A percentile compares a stretch with the other conserved stretches of the same genome.
These are phyloP conservation scores for Coemansia sp. DNA, from an alignment of 192 early-diverging fungal species.

Conservation along the genomic window DNA sequence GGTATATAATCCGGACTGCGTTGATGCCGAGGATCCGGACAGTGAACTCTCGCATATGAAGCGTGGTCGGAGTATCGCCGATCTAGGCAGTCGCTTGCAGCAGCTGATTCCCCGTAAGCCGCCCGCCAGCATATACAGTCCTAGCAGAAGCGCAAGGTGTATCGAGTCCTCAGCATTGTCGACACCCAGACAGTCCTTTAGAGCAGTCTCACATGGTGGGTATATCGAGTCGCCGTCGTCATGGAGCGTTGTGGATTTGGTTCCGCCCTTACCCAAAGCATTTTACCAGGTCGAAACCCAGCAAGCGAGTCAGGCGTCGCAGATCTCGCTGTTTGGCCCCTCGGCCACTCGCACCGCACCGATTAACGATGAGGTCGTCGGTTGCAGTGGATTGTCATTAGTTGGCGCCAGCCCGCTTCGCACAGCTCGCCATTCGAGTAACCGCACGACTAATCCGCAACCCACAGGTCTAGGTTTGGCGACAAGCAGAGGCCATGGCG, in stretches of 20 bases:
- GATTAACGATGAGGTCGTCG: not conserved
- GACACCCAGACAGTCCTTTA: not conserved
- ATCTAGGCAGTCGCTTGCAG: slow-evolving; percentile 38
- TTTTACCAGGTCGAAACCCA: not conserved
- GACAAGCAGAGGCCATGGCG: slow-evolving; percentile 5
- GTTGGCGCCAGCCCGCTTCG: not conserved
- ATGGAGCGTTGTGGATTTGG: slow-evolving; percentile 26
- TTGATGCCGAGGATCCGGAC: not conserved
- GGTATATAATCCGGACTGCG: not conserved
- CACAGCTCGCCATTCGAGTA: slow-evolving; percentile 7
- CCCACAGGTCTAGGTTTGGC: not conserved
- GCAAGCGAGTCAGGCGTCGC: slow-evolving; percentile 12
- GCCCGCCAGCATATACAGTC: slow-evolving; percentile 7
- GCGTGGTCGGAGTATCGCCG: slow-evolving; percentile 37
- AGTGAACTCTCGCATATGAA: slow-evolving; percentile 12
- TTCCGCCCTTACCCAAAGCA: slow-evolving; percentile 22
- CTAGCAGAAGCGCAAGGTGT: slow-evolving; percentile 3
- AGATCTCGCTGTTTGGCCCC: slow-evolving; percentile 19
- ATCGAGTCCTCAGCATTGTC: slow-evolving; percentile 6
- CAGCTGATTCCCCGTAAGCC: slow-evolving; percentile 47
- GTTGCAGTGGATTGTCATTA: not conserved
- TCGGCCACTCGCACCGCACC: slow-evolving; percentile 20
- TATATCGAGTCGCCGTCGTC: slow-evolving; percentile 14
- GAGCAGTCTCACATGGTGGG: slow-evolving; percentile 27
- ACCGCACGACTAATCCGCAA: not conserved